Conservation (phyloP, 176 grass and related monocot genomes). For the Triticum timopheevii region DNA sequence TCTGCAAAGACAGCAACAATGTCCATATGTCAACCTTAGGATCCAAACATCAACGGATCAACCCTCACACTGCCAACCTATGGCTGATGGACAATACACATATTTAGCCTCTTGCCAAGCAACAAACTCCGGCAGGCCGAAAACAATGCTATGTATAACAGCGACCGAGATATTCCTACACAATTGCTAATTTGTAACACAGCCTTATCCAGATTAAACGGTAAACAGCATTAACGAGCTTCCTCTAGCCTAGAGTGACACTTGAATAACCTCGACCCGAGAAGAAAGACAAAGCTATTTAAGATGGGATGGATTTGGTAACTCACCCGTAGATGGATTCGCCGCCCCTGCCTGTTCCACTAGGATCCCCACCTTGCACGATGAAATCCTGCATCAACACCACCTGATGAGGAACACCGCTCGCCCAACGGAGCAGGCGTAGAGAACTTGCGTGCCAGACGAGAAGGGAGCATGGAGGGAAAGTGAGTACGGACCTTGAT, state of each 20-base stretch:
- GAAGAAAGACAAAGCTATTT: neutral
- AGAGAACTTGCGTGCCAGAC: neutral
- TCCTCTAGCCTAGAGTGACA: neutral
- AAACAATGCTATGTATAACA: neutral
- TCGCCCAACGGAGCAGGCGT: neutral
- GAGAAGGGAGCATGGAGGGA: neutral
- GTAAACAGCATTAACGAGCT: neutral
- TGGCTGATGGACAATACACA: neutral
- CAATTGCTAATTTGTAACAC: neutral
- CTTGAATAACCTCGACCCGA: neutral
- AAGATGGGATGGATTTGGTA: neutral
- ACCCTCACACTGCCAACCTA: neutral
- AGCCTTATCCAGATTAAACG: neutral
- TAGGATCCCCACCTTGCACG: slow-evolving; percentile 96
- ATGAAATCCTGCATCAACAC: slow-evolving; percentile 79
- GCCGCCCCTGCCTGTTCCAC: slow-evolving; percentile 87
- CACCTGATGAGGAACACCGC: neutral
- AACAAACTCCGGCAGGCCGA: neutral
- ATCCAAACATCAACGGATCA: neutral
- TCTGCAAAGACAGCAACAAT: slow-evolving; percentile 31
- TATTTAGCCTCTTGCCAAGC: neutral
- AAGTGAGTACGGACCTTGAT: slow-evolving; percentile 61
- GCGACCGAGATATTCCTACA: neutral
- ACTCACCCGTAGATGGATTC: slow-evolving; percentile 98
- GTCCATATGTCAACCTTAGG: neutral